phyloP scores from a whole-genome alignment of 169 alveolate species.

The Plasmodium vivax region DNA sequence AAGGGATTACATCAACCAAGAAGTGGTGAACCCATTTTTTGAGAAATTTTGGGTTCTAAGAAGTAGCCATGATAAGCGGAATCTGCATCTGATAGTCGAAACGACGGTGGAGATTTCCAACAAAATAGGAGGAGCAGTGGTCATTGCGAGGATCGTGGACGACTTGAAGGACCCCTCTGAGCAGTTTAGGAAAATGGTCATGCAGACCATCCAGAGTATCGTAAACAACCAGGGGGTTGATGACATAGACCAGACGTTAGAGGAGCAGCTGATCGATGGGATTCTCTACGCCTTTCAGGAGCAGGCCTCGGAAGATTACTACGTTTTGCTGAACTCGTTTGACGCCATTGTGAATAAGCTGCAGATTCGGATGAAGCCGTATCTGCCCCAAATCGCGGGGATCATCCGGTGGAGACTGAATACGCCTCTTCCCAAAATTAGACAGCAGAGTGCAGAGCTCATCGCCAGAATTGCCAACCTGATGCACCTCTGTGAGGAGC shows the following conservation, averaged over 20 bases:
- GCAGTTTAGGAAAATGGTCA: slow-evolving; percentile 95
- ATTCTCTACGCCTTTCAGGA: slow-evolving; percentile 98
- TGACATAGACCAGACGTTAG: slow-evolving; percentile 96
- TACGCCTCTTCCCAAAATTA: slow-evolving; percentile 96
- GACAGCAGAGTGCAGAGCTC: slow-evolving; percentile 99
- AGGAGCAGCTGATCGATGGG: slow-evolving; percentile 98
- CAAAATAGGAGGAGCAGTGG: slow-evolving; percentile 90
- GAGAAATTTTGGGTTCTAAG: slow-evolving; percentile 93
- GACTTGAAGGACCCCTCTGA: slow-evolving; percentile 86
- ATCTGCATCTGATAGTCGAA: slow-evolving; percentile 95
- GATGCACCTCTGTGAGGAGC: slow-evolving; percentile 98
- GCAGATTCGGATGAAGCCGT: slow-evolving; percentile 97
- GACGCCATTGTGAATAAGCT: slow-evolving; percentile 97
- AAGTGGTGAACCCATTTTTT: slow-evolving; percentile 96
- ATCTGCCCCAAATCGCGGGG: slow-evolving; percentile 98
- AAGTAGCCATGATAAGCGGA: slow-evolving; percentile 92
- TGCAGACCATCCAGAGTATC: slow-evolving; percentile 97
- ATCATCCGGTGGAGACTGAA: slow-evolving; percentile 97
- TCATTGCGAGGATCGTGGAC: slow-evolving; percentile 75
- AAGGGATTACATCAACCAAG: slow-evolving; percentile 95
- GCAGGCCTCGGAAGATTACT: slow-evolving; percentile 95
- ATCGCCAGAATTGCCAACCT: slow-evolving; percentile 96
- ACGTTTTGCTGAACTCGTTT: slow-evolving; percentile 95
- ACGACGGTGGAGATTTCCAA: slow-evolving; percentile 98
- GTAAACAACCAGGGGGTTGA: slow-evolving; percentile 93